Conservation (phyloP, 805 yeast genomes). For the Candida jianshihensis region DNA sequence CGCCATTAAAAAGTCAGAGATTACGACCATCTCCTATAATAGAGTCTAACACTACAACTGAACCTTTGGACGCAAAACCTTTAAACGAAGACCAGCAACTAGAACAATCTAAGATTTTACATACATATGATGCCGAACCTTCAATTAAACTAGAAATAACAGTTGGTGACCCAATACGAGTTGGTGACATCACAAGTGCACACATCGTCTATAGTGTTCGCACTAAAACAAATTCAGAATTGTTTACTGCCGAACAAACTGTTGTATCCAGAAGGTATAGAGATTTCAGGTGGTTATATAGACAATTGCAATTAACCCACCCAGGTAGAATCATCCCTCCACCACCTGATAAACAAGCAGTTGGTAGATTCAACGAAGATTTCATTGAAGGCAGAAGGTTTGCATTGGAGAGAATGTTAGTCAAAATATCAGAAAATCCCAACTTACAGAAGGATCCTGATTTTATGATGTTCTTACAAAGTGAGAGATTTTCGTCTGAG, state of each 20-base stretch:
- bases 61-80: neutral
- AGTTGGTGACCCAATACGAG: conserved; percentile 87
- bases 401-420: conserved; percentile 81
- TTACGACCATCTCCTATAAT: too few species aligned
- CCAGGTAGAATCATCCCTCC: conserved; percentile 93
- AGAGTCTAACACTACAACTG: too few species aligned
- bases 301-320: conserved; percentile 76
- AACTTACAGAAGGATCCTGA: conserved; percentile 65
- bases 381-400: conserved; percentile 82
- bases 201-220: conserved; percentile 83
- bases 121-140: conserved; percentile 4
- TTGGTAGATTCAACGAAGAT: conserved; percentile 86
- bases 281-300: conserved; percentile 92
- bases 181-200: conserved; percentile 83
- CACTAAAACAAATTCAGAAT: conserved; percentile 39
- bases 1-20: conserved; percentile 20
- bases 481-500: conserved; percentile 63
- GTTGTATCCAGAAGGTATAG: conserved; percentile 78
- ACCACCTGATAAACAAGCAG: conserved; percentile 90
- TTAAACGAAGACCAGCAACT: conserved; percentile 8
- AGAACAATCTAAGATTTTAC: conserved; percentile 8
- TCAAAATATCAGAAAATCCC: conserved; percentile 53
- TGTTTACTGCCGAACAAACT: conserved; percentile 32
- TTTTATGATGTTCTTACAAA: conserved; percentile 68
- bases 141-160: conserved; percentile 44